phyloP scores from a whole-genome alignment of 2,329 filamentous ascomycete species.

The Plectosphaerella plurivora region DNA sequence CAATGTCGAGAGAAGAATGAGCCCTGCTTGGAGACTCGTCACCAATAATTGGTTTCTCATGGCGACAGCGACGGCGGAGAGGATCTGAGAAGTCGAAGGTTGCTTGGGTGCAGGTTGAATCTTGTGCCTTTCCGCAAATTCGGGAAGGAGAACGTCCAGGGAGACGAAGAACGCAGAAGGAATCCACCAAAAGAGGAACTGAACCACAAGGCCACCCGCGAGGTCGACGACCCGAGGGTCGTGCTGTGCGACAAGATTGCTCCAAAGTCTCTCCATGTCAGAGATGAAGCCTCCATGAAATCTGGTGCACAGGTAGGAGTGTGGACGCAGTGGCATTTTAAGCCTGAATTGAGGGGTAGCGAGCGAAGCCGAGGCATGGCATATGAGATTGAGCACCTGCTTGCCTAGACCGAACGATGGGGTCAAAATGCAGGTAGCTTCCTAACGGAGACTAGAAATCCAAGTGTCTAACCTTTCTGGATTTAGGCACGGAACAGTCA shows the following conservation, averaged over 20 bases:
- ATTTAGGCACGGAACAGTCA: too few species aligned
- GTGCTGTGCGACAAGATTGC: conserved; percentile 16
- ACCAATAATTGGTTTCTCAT: conserved; percentile 35
- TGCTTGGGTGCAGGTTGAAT: conserved; percentile 48
- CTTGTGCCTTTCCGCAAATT: conserved; percentile 47
- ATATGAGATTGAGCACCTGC: too few species aligned
- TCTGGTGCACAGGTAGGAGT: too few species aligned
- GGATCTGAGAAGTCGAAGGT: conserved; percentile 38
- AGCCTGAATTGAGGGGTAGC: too few species aligned
- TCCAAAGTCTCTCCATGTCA: background rate
- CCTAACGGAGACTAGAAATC: too few species aligned
- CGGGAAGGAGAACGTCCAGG: conserved; percentile 38
- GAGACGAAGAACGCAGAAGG: conserved; percentile 35
- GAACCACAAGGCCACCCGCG: conserved; percentile 31
- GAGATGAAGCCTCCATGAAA: too few species aligned
- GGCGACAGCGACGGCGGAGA: conserved; percentile 37
- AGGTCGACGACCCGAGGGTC: conserved; percentile 31
- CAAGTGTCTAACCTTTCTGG: too few species aligned
- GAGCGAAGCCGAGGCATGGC: too few species aligned
- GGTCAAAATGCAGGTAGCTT: too few species aligned
- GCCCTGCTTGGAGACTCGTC: conserved; percentile 1
- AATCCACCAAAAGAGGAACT: conserved; percentile 41
- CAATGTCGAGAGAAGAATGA: conserved; percentile 9
- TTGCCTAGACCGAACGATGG: too few species aligned
- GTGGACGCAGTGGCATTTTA: too few species aligned